phyloP scores from a whole-genome alignment of 176 grass and related monocot genomes.

The Canna indica region DNA sequence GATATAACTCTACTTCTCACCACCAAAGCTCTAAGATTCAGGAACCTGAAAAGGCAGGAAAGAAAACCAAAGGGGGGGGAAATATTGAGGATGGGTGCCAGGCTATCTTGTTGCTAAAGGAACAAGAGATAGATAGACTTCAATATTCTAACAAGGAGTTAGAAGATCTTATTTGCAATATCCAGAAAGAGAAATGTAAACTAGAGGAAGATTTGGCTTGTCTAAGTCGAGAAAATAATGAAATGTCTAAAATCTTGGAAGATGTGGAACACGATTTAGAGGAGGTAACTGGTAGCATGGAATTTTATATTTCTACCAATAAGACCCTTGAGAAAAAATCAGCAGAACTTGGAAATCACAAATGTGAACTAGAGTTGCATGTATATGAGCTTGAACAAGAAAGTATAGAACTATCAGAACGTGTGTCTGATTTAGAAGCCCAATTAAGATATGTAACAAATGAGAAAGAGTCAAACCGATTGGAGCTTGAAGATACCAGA shows the following conservation, averaged over 20 bases:
- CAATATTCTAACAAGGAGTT: slow-evolving; percentile 44
- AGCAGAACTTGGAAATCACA: slow-evolving; percentile 51
- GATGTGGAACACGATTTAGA: slow-evolving; percentile 57
- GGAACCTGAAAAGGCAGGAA: slow-evolving; percentile 24
- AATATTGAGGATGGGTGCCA: slow-evolving; percentile 28
- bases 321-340: slow-evolving; percentile 46
- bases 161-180: slow-evolving; percentile 47
- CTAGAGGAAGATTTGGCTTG: slow-evolving; percentile 53
- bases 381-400: slow-evolving; percentile 70
- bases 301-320: slow-evolving; percentile 67
- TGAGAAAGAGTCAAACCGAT: slow-evolving; percentile 51
- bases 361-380: slow-evolving; percentile 56
- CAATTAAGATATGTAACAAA: slow-evolving; percentile 47
- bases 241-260: slow-evolving; percentile 67
- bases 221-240: slow-evolving; percentile 52
- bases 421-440: slow-evolving; percentile 70
- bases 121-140: slow-evolving; percentile 50
- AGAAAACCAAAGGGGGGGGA: neutral
- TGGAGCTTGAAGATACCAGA: slow-evolving; percentile 76
- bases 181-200: slow-evolving; percentile 48
- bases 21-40: slow-evolving; percentile 25
- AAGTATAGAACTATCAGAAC: slow-evolving; percentile 58
- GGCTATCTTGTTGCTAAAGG: slow-evolving; percentile 31
- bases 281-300: slow-evolving; percentile 42
- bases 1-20: no score